Evolutionary conservation across 2,329 filamentous ascomycete species (phyloP).

Genomic region (Aquanectria penicillioides): DNA sequence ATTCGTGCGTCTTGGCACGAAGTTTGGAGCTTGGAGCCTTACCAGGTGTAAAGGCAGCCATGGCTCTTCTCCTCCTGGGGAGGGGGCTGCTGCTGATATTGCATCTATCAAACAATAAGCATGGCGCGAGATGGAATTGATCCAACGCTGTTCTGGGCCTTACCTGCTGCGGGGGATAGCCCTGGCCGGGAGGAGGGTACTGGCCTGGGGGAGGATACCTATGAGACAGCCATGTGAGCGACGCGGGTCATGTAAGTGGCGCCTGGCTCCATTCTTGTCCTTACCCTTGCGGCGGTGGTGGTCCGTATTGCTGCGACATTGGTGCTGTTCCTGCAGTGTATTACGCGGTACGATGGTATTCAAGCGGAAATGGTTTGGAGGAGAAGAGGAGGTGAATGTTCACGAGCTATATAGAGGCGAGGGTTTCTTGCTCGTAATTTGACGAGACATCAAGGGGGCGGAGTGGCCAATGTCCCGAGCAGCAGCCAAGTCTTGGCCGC

Average conservation of each 20-base stretch:
- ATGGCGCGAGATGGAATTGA: neutral
- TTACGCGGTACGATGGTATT: neutral
- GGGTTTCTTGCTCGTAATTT: neutral
- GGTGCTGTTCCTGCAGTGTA: neutral
- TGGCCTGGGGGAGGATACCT: conserved; percentile 39
- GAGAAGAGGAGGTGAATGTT: neutral
- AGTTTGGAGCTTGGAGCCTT: conserved; percentile 15
- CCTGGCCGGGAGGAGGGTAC: conserved; percentile 41
- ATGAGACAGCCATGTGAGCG: neutral
- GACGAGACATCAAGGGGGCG: neutral
- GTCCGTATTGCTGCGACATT: conserved; percentile 25
- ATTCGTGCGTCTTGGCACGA: neutral
- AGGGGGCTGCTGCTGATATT: conserved; percentile 46
- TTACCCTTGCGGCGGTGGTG: conserved; percentile 23
- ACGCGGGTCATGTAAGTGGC: neutral
- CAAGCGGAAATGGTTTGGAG: neutral
- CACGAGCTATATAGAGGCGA: conserved; percentile 14
- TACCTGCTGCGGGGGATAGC: conserved; percentile 40
- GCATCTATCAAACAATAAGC: conserved; percentile 40
- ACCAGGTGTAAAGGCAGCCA: conserved; percentile 54
- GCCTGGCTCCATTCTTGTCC: neutral
- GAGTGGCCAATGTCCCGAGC: neutral
- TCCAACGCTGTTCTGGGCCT: conserved; percentile 1
- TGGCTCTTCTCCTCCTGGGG: conserved; percentile 52
- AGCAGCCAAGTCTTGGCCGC: conserved; percentile 19